Evolutionary conservation across 2,329 filamentous ascomycete genomes (phyloP).

Genomic region (Penicillium concentricum): DNA sequence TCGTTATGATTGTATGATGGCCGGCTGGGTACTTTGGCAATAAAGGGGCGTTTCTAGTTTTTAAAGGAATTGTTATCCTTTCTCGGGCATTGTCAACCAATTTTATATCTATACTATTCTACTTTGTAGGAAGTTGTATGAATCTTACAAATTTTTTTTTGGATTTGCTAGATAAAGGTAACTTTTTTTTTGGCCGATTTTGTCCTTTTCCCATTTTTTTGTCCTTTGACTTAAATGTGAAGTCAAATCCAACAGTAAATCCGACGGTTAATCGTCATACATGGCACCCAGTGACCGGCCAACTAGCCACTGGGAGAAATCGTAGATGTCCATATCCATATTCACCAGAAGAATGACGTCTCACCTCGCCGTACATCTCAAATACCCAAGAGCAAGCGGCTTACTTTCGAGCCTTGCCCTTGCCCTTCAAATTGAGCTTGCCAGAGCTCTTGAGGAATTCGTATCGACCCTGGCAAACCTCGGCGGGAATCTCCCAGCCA

Average conservation of each 20-base stretch:
- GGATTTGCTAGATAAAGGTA: not conserved
- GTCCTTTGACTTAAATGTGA: not conserved
- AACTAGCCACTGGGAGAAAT: not conserved
- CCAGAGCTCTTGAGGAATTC: not conserved
- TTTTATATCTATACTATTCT: not conserved
- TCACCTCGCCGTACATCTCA: not conserved
- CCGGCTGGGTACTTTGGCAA: not conserved
- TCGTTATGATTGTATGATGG: constrained; percentile 13
- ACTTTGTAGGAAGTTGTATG: not conserved
- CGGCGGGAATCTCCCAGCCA: not conserved
- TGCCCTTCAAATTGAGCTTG: not conserved
- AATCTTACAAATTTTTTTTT: not conserved
- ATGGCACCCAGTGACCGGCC: not conserved
- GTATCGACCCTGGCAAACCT: not conserved
- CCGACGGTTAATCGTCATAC: not conserved
- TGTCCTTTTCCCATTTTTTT: not conserved
- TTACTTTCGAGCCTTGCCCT: not conserved
- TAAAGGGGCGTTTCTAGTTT: constrained; percentile 1
- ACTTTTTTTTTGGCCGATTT: not conserved
- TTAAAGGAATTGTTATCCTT: not conserved
- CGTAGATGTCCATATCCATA: not conserved
- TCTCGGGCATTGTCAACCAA: not conserved
- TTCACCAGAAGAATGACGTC: not conserved
- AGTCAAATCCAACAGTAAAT: not conserved
- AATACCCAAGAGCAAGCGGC: not conserved